phyloP scores from a whole-genome alignment of 345 rosid species.

The Populus davidiana region DNA sequence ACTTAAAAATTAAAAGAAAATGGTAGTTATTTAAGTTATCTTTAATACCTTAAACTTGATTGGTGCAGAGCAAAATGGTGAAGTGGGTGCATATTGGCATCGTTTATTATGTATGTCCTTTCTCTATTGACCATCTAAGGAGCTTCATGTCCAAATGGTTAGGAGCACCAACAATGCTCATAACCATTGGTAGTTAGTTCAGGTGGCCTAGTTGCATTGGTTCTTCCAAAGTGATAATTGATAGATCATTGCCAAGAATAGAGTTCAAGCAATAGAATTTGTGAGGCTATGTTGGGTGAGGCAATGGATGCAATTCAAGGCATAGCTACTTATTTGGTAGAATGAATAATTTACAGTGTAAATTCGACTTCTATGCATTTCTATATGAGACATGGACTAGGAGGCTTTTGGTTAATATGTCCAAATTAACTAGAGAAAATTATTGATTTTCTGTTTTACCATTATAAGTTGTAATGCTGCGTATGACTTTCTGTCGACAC shows the following conservation, averaged over 20 bases:
- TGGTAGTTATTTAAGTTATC: too few species aligned
- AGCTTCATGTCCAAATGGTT: background rate
- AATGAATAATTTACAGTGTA: background rate
- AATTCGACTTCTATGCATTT: background rate
- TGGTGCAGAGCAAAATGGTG: too few species aligned
- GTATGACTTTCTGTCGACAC: background rate
- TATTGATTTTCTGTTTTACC: background rate
- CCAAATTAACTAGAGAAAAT: background rate
- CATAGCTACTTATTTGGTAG: background rate
- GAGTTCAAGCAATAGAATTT: background rate
- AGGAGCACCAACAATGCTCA: background rate
- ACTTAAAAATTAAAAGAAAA: too few species aligned
- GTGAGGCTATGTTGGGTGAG: background rate
- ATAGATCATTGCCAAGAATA: background rate
- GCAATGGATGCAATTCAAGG: background rate
- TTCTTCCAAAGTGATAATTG: background rate
- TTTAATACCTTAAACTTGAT: too few species aligned
- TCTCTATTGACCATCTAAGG: background rate
- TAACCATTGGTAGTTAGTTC: background rate
- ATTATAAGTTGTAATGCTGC: background rate
- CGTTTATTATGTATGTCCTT: background rate
- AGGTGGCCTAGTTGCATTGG: background rate
- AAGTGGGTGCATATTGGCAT: too few species aligned
- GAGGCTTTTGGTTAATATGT: background rate
- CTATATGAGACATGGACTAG: background rate